These are phyloP conservation scores for Picea glauca DNA, from an alignment of 75 land plant genomes.

Conservation along the genomic window DNA sequence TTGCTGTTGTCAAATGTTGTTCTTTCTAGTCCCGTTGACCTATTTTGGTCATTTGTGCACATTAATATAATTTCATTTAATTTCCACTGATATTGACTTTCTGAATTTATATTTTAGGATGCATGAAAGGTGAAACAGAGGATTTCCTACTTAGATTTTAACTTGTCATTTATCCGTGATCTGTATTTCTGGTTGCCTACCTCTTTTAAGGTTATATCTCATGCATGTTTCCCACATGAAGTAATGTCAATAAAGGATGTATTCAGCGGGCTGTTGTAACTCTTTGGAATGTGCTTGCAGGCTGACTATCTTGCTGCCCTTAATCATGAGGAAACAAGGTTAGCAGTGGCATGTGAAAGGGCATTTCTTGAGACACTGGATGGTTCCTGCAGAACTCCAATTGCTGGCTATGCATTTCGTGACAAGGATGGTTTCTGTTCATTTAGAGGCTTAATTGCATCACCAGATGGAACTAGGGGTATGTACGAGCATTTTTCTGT, in stretches of 20 bases:
- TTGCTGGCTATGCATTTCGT: constrained; percentile 85
- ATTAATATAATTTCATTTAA: too few relatives aligned
- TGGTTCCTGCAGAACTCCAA: constrained; percentile 97
- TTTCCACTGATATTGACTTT: too few relatives aligned
- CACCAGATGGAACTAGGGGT: constrained; percentile 94
- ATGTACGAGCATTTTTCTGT: neutral
- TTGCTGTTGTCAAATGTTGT: too few relatives aligned
- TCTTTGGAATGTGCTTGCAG: constrained; percentile 26
- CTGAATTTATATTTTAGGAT: constrained; percentile 1
- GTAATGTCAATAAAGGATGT: neutral
- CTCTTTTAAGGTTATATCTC: neutral
- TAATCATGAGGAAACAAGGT: constrained; percentile 86
- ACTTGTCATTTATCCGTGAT: neutral
- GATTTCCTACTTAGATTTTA: neutral
- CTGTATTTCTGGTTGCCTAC: neutral
- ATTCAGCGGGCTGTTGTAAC: neutral
- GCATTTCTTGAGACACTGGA: constrained; percentile 84
- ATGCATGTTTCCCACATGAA: neutral
- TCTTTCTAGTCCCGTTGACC: too few relatives aligned
- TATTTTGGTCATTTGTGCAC: too few relatives aligned
- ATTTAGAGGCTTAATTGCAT: constrained; percentile 84
- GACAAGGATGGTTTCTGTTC: constrained; percentile 72
- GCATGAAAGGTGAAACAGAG: neutral
- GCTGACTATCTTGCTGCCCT: constrained; percentile 66
- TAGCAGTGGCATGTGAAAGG: constrained; percentile 94